A percentile compares a stretch with the other conserved stretches of the same genome.
These are phyloP conservation scores for Pythium coloratum DNA, from an alignment of 352 stramenopile species.

Conservation along the genomic window DNA sequence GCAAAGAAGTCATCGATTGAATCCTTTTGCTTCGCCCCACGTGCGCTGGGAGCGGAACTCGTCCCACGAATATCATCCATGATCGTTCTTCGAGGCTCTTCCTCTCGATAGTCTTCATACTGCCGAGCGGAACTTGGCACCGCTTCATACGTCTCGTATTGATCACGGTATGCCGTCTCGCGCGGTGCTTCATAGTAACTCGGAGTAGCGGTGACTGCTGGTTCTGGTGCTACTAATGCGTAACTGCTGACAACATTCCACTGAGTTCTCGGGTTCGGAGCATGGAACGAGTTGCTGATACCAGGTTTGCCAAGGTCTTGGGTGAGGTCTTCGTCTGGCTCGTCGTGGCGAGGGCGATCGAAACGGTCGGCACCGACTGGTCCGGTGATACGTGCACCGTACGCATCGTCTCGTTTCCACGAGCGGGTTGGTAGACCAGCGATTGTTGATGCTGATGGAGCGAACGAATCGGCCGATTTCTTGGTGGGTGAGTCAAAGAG, in stretches of 20 bases:
- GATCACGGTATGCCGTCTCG: background rate
- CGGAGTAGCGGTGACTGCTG: background rate
- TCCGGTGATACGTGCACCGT: background rate
- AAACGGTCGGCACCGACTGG: slow-evolving; percentile 52
- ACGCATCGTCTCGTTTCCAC: slow-evolving; percentile 5
- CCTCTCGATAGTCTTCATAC: slow-evolving; percentile 22
- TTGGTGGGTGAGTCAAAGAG: slow-evolving; percentile 68
- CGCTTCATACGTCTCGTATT: background rate
- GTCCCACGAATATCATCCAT: slow-evolving; percentile 58
- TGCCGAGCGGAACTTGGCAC: background rate
- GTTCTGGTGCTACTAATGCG: background rate
- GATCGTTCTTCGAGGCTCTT: slow-evolving; percentile 33
- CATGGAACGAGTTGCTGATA: background rate
- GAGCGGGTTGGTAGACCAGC: slow-evolving; percentile 8
- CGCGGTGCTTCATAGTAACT: background rate
- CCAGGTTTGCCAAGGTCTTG: slow-evolving; percentile 6
- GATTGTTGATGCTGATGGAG: background rate
- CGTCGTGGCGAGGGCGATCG: slow-evolving; percentile 39
- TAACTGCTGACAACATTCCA: slow-evolving; percentile 23
- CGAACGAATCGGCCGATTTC: background rate
- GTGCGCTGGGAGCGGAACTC: background rate
- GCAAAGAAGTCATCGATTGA: slow-evolving; percentile 78
- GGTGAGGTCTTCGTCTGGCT: slow-evolving; percentile 28
- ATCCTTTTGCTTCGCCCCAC: slow-evolving; percentile 6
- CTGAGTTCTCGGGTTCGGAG: background rate